These are phyloP conservation scores for Candida ulmi DNA, from an alignment of 805 yeast species.

Conservation along the genomic window DNA sequence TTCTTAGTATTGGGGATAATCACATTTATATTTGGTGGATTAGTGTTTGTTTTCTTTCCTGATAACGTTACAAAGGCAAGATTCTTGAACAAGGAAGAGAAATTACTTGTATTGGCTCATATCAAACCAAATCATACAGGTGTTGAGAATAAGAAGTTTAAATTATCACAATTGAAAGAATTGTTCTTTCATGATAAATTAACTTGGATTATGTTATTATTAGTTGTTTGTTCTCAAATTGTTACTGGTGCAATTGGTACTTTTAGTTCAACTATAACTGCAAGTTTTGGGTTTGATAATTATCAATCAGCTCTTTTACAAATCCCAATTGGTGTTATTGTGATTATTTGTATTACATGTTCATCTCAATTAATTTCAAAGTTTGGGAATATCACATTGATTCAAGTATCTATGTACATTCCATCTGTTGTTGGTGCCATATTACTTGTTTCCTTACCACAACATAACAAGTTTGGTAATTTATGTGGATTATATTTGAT, in stretches of 20 bases:
- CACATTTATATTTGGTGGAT: conserved; percentile 42
- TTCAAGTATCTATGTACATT: conserved; percentile 33
- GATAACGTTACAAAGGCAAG: conserved; percentile 34
- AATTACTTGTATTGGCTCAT: conserved; percentile 32
- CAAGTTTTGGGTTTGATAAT: conserved; percentile 1
- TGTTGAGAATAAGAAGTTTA: conserved; percentile 37
- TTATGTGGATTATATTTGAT: conserved; percentile 41
- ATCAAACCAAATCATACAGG: conserved; percentile 41
- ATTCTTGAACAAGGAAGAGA: conserved; percentile 33
- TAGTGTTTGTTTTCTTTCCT: conserved; percentile 39
- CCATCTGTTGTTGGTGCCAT: conserved; percentile 47
- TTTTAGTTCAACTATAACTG: conserved; percentile 31
- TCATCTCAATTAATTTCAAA: conserved; percentile 31
- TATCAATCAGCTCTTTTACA: conserved; percentile 39
- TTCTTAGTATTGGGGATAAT: conserved; percentile 49
- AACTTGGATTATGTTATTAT: conserved; percentile 39
- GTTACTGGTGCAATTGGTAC: conserved; percentile 33
- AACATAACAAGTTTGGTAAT: conserved; percentile 36
- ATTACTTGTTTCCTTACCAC: conserved; percentile 33
- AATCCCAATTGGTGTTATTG: conserved; percentile 47
- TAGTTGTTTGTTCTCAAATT: conserved; percentile 38
- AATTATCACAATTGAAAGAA: conserved; percentile 35
- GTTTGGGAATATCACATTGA: conserved; percentile 28
- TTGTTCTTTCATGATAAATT: conserved; percentile 35
- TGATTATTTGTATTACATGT: conserved; percentile 34